Percentiles rank a stretch among this genome's conserved stretches.
These are phyloP conservation scores for Austroboletus novae-zelandiae DNA, from an alignment of 1,284 basidiomycete species.

Conservation along the genomic window DNA sequence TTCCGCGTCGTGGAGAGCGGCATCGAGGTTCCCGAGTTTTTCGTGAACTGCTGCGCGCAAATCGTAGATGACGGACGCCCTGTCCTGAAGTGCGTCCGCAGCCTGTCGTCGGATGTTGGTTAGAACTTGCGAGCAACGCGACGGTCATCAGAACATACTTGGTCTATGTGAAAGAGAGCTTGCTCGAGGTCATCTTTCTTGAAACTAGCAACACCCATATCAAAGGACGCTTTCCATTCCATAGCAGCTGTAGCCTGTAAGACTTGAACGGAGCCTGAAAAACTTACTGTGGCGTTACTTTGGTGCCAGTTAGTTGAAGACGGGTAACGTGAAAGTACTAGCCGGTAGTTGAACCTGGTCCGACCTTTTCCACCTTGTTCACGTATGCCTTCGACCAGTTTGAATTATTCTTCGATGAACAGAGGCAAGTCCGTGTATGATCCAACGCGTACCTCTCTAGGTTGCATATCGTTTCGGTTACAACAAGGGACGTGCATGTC, in stretches of 20 bases:
- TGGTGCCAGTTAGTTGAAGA: too few relatives aligned
- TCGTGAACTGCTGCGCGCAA: constrained; percentile 67
- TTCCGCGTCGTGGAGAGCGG: constrained; percentile 65
- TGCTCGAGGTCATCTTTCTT: constrained; percentile 38
- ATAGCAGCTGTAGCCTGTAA: constrained; percentile 11
- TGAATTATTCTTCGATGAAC: too few relatives aligned
- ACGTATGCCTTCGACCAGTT: too few relatives aligned
- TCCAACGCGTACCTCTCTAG: too few relatives aligned
- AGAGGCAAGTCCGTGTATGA: too few relatives aligned
- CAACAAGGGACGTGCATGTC: too few relatives aligned
- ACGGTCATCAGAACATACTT: constrained; percentile 19
- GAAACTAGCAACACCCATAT: constrained; percentile 42
- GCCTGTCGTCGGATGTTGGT: constrained; percentile 39
- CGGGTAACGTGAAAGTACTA: too few relatives aligned
- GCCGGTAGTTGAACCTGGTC: too few relatives aligned
- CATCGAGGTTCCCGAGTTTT: constrained; percentile 53
- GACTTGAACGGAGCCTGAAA: too few relatives aligned
- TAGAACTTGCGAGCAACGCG: background rate
- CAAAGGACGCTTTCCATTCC: constrained; percentile 45
- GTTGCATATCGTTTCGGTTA: too few relatives aligned
- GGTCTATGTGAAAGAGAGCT: constrained; percentile 42
- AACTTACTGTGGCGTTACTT: too few relatives aligned
- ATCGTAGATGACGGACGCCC: constrained; percentile 54
- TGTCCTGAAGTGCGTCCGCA: constrained; percentile 38
- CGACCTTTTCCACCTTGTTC: too few relatives aligned